Evolutionary conservation across 2,329 filamentous ascomycete species (phyloP), one percentile per base, ranked within the genome.

Genomic region (Pseudocercospora vitis): DNA sequence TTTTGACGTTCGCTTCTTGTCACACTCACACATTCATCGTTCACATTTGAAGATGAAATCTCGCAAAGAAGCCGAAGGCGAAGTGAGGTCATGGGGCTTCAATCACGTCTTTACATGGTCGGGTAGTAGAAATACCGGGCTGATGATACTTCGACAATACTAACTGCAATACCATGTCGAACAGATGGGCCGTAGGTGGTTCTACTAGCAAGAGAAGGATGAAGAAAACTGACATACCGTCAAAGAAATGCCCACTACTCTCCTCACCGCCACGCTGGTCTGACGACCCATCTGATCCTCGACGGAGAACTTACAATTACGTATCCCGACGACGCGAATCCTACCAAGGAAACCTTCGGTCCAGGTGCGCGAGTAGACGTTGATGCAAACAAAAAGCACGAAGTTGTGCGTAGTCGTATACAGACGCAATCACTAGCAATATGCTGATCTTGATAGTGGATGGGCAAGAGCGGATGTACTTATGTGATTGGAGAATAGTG

Each of bases 1-100:
- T n/a, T n/a, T n/a, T n/a, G n/a, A n/a, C n/a, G n/a, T n/a, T n/a
- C n/a, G n/a, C n/a, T n/a, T n/a, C n/a, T n/a, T n/a, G n/a, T n/a
- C n/a, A n/a, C n/a, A n/a, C n/a, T n/a, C n/a, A n/a, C n/a, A n/a
- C n/a, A n/a, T n/a, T 35, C 6, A n/a, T 14, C 14, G 14, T 11
- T 35, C 14, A 14, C 32, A 35, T 35, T n/a, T 35, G 42, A 45
- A 28, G 12, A 54, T 55, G 51, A 44, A 46, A 61, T 73, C 75
- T 26, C 75, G 71, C 50, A 70, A 66, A 54, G 75, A 81, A 33
- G 74, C 75, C 31, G 85, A 89, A 68, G 71, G 74, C 46, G 74
- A 87, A 64, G 86, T 89, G 21, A 77, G 77, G 29, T 81, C 80
- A 1, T 89, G 86, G 86, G 86, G 86, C 1, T 90, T 89, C 66